Evolutionary conservation across 1,139 yeast species (phyloP), one percentile per base, ranked within the genome.

Genomic region (Debaryomyces fabryi): DNA sequence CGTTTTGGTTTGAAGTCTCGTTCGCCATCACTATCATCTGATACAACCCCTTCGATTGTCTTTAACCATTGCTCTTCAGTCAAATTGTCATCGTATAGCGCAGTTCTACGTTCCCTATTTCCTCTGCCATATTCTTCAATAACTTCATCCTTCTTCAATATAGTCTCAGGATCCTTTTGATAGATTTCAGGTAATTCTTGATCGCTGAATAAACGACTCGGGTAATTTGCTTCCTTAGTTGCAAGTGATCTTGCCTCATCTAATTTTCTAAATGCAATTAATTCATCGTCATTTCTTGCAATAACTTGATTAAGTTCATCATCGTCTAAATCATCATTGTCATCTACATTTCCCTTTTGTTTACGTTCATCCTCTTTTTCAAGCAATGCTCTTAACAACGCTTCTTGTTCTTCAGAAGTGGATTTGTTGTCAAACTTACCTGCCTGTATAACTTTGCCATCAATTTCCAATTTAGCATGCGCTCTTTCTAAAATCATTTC

Each of bases 381-480:
- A 40, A 87, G 63, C 50, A 87, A 74, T 18, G 85, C 83, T 60
- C 88, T 78, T 59, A 87, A 74, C 49, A 85, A 75, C 0, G 90
- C 91, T 64, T 87, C 93, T 64, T 87, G 95, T 64, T 87, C 93
- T 65, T 86, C 93, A 0, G 92, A 78, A 3, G 92, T 85, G 2
- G 92, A 86, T 61, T 87, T 86, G 62, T 87, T 86, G 68, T 86
- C 95, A 55, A 87, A 86, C 59, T 87, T 87, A 77, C 95, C 96
- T 3, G 93, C 95, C 65, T 87, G 95, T 63, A 88, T 88, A 53
- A 88, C 95, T 62, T 88, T 86, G 49, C 96, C 96, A 65, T 88
- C 96, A 56, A 88, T 87, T 60, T 88, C 93, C 60, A 88, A 74
- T 64, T 88, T 88, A 48, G 86, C 87, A 58, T 86, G 90, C 1